Percentiles rank a stretch among this genome's conserved stretches.
These are phyloP conservation scores for Filosporella fistucella DNA, from an alignment of 495 filamentous ascomycete species.

Conservation along the genomic window DNA sequence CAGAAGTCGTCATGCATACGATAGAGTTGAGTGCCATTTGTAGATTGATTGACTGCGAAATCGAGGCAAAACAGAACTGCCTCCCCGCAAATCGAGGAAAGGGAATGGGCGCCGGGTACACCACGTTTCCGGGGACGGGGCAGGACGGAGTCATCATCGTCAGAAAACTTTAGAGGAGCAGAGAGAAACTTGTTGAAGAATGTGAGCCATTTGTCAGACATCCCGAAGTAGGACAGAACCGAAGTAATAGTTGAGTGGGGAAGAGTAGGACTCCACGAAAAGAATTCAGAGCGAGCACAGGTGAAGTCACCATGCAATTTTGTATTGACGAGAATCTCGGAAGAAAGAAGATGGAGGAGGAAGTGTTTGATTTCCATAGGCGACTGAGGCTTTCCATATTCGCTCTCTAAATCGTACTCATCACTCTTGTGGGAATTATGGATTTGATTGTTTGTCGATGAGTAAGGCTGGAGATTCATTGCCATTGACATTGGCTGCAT, in stretches of 20 bases:
- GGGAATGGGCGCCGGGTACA: constrained; percentile 53
- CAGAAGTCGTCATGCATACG: constrained; percentile 67
- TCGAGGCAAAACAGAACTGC: constrained; percentile 62
- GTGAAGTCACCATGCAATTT: constrained; percentile 54
- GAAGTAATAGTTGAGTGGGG: constrained; percentile 54
- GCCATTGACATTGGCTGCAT: neutral
- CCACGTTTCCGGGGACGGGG: constrained; percentile 45
- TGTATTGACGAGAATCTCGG: constrained; percentile 58
- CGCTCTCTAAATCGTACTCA: constrained; percentile 21
- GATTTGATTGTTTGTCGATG: neutral
- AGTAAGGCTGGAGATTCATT: neutral
- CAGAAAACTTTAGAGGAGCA: constrained; percentile 53
- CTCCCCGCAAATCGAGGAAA: constrained; percentile 58
- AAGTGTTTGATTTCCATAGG: constrained; percentile 54
- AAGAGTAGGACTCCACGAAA: constrained; percentile 57
- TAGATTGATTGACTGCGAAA: constrained; percentile 56
- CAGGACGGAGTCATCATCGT: constrained; percentile 40
- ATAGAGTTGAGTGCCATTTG: constrained; percentile 49
- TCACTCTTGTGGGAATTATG: constrained; percentile 18
- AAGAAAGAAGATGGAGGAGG: constrained; percentile 56
- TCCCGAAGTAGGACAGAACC: constrained; percentile 55
- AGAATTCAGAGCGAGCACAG: constrained; percentile 55
- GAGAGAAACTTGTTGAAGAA: constrained; percentile 60
- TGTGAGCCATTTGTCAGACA: constrained; percentile 51
- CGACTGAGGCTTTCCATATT: constrained; percentile 27